Percentiles rank a stretch among this genome's conserved stretches.
These are phyloP conservation scores for Pleurotus giganteus DNA, from an alignment of 768 basidiomycete genomes.

Conservation along the genomic window DNA sequence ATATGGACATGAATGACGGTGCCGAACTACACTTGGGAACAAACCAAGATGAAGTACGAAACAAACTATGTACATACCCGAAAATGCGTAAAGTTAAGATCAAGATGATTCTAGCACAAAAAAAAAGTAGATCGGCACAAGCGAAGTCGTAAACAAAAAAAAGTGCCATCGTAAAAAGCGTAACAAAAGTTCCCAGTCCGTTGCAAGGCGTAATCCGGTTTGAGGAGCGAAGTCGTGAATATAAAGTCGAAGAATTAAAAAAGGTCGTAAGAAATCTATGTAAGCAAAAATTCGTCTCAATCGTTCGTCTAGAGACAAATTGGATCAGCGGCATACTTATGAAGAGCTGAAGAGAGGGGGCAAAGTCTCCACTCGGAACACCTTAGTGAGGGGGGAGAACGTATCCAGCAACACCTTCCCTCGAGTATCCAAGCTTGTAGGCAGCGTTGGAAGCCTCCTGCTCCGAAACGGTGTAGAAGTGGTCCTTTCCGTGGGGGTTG, in stretches of 20 bases:
- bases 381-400: slow-evolving; percentile 7
- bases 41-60: background rate
- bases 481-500: slow-evolving; percentile 3
- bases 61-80: background rate
- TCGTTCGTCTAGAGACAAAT: background rate
- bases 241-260: slow-evolving; percentile 5
- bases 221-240: slow-evolving; percentile 4
- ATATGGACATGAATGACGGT: no score
- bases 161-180: slow-evolving; percentile 8
- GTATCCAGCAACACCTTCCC: slow-evolving; percentile 12
- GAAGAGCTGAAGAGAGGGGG: background rate
- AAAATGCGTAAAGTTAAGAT: background rate
- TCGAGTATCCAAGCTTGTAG: slow-evolving; percentile 6
- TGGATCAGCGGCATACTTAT: background rate
- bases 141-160: slow-evolving; percentile 6
- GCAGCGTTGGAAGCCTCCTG: slow-evolving; percentile 1
- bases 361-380: background rate
- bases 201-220: slow-evolving; percentile 7
- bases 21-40: no score
- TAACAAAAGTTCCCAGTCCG: slow-evolving; percentile 5
- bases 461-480: slow-evolving; percentile 15
- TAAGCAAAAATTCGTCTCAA: background rate
- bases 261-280: slow-evolving; percentile 1
- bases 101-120: no score
- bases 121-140: background rate